Percentiles rank a stretch among this genome's conserved stretches.
phyloP scores from a whole-genome alignment of 2,329 filamentous ascomycete species.

The Monosporascus ibericus region DNA sequence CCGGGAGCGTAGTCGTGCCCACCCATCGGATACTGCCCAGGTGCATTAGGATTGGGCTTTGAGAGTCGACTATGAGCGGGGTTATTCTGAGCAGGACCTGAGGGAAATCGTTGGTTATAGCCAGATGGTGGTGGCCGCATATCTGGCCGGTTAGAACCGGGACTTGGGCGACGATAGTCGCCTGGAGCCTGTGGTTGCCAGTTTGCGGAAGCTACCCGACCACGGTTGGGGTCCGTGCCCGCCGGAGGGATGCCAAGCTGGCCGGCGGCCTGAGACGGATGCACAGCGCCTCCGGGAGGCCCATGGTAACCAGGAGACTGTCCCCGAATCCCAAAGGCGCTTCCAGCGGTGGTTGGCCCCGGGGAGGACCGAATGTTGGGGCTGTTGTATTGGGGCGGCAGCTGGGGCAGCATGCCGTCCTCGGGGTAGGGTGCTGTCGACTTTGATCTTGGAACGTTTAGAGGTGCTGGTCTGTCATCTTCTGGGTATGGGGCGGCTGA shows the following conservation, averaged over 20 bases:
- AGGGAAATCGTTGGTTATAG: constrained; percentile 19
- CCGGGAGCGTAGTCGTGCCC: constrained; percentile 31
- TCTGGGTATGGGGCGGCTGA: constrained; percentile 65
- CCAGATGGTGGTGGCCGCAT: constrained; percentile 16
- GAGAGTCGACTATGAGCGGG: constrained; percentile 31
- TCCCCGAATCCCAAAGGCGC: constrained; percentile 50
- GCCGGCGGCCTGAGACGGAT: constrained; percentile 38
- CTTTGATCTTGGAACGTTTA: constrained; percentile 36
- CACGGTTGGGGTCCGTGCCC: constrained; percentile 33
- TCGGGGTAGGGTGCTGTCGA: constrained; percentile 49
- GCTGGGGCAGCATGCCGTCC: constrained; percentile 36
- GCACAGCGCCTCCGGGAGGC: constrained; percentile 28
- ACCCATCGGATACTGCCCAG: constrained; percentile 19
- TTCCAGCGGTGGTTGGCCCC: constrained; percentile 43
- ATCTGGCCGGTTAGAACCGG: constrained; percentile 25
- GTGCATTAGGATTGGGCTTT: constrained; percentile 28
- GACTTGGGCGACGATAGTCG: constrained; percentile 34
- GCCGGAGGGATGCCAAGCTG: constrained; percentile 38
- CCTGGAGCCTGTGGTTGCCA: constrained; percentile 37
- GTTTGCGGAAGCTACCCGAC: constrained; percentile 37
- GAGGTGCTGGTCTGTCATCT: constrained; percentile 54
- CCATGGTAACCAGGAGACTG: constrained; percentile 24
- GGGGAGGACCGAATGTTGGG: constrained; percentile 43
- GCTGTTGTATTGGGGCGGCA: constrained; percentile 38
- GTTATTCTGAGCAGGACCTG: constrained; percentile 27